These are phyloP conservation scores for Fusarium avenaceum DNA, from an alignment of 2,329 filamentous ascomycete species.

Conservation along the genomic window DNA sequence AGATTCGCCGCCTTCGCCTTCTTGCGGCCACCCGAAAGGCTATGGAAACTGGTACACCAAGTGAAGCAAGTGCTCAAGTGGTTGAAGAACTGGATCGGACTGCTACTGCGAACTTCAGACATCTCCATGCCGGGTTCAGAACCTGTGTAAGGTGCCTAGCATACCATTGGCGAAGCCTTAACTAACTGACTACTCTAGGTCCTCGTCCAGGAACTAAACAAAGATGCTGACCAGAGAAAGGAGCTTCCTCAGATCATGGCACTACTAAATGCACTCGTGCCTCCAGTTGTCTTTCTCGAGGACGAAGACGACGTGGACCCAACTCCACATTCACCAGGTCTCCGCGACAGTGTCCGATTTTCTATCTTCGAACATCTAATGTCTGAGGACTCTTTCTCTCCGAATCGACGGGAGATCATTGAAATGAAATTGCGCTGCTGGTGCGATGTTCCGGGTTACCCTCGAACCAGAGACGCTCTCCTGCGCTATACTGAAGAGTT, in stretches of 20 bases:
- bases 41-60: slow-evolving; percentile 23
- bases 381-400: slow-evolving; percentile 40
- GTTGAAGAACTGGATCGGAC: slow-evolving; percentile 52
- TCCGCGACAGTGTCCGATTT: slow-evolving; percentile 56
- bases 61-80: slow-evolving; percentile 35
- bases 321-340: slow-evolving; percentile 49
- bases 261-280: slow-evolving; percentile 55
- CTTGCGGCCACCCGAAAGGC: slow-evolving; percentile 42
- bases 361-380: slow-evolving; percentile 54
- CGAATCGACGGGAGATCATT: slow-evolving; percentile 44
- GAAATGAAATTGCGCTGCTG: slow-evolving; percentile 52
- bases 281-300: slow-evolving; percentile 44
- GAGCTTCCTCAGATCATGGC: slow-evolving; percentile 50
- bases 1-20: slow-evolving; percentile 51
- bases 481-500: slow-evolving; percentile 52
- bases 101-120: slow-evolving; percentile 48
- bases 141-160: slow-evolving; percentile 48
- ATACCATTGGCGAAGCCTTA: not conserved
- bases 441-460: slow-evolving; percentile 52
- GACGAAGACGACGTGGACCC: slow-evolving; percentile 45
- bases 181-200: slow-evolving; percentile 41
- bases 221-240: slow-evolving; percentile 18
- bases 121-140: slow-evolving; percentile 53
- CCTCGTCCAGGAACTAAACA: slow-evolving; percentile 46
- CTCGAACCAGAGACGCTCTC: slow-evolving; percentile 49